Base-by-base conservation (phyloP, 345 rosid genomes). In the Limnanthes douglasii region DNA sequence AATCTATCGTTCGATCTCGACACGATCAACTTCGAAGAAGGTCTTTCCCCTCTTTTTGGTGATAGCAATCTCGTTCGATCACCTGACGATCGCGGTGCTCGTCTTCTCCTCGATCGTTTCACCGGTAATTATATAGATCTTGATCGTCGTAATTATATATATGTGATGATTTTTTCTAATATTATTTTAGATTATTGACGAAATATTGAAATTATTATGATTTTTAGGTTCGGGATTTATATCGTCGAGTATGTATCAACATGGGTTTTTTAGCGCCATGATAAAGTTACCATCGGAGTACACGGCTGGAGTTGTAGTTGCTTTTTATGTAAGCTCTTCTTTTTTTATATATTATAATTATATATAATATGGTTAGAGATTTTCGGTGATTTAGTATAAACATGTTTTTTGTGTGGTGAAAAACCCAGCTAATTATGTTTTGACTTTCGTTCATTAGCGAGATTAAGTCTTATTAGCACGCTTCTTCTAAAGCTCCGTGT, bases 221-320 rank as follows among this genome's bases (percentile, higher is more conserved):
- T n/a, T 9, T 34, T 24, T 59, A 79, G 98, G 98, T 26, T 57
- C 96, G 3, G 98, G 98, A 3, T 84, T 90, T 39, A 69, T 84
- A 16, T 90, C 98, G 1, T 78, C 96, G 8, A 80, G 57, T 28
- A 62, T 78, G 79, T 78, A 90, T 18, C 54, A 64, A 6, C 78
- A 90, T 43, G 98, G 94, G 30, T 72, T 80, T 65, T 80, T 80
- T 39, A 80, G 93, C 56, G 88, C 96, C 47, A 72, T 52, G 63
- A 70, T 90, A 56, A 90, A 90, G 61, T 50, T 90, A 38, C 98
- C 96, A 1, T 59, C 67, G 2, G 75, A 78, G 50, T 67, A 90
- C 27, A 72, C 96, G 0, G 98, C 98, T 18, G 98, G 96, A 5
- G 39, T 90, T 4, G 85, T 82, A 22, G 85, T 85, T 36, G 93